Evolutionary conservation across 73 alveolate genomes (phyloP).

Genomic region (Paramecium primaurelia): DNA sequence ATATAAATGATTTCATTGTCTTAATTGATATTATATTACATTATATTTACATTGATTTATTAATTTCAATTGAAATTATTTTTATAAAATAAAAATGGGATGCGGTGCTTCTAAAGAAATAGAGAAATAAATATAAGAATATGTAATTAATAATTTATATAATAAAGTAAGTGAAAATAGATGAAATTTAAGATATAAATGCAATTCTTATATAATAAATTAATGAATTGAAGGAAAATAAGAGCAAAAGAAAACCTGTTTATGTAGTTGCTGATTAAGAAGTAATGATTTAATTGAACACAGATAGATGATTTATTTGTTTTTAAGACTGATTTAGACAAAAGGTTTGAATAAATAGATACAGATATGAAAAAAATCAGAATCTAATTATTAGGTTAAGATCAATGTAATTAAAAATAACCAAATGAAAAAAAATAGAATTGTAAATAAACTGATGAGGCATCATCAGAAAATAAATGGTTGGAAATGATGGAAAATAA

Average conservation of each 20-base stretch:
- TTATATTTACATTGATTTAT: background rate
- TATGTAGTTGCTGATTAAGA: constrained; percentile 41
- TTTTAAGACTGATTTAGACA: constrained; percentile 23
- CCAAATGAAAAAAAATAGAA: background rate
- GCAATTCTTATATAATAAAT: background rate
- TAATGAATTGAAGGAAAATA: background rate
- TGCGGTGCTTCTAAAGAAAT: background rate
- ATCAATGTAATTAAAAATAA: background rate
- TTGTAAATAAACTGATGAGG: background rate
- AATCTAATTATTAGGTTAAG: background rate
- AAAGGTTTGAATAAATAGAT: constrained; percentile 22
- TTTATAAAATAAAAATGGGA: background rate
- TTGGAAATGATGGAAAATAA: constrained; percentile 3
- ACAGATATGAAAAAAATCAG: background rate
- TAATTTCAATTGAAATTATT: background rate
- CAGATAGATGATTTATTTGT: constrained; percentile 32
- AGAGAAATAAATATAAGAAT: background rate
- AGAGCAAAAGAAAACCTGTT: constrained; percentile 6
- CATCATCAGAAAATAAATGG: background rate
- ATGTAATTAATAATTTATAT: background rate
- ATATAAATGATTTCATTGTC: background rate
- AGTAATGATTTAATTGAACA: background rate
- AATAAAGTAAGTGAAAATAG: background rate
- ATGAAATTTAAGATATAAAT: background rate
- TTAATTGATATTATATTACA: background rate